Base-by-base conservation (phyloP, 2,329 filamentous ascomycete species). In the Colletotrichum tanaceti region DNA sequence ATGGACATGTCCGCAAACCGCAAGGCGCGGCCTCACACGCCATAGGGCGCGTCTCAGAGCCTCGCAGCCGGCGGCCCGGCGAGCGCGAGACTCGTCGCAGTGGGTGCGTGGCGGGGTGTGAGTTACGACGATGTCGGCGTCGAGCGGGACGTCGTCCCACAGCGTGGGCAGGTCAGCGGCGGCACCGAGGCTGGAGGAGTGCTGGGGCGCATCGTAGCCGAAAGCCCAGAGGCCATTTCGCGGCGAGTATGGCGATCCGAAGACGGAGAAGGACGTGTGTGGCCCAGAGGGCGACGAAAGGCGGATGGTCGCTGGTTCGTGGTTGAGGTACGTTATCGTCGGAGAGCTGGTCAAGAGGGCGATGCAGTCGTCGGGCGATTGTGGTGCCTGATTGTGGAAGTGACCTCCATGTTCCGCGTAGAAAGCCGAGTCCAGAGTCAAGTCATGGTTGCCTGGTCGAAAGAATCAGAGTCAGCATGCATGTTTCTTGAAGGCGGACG, bases 1-100 rank as follows among this genome's bases (percentile, higher is more conserved):
- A 76, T 94, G 91, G 38, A 93, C 86, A 77, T 94, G 92, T 0
- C 92, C 91, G 74, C 89, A 93, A 20, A 94, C 82, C 22, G 87
- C 87, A 57, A 94, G 79, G 62, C 82, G 81, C 5, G 92, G 91
- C 46, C 89, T 83, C 3, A 91, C 85, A 6, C 85, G 80, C 83
- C 85, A 87, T 28, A 93, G 79, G 0, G 85, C 83, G 59, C 81
- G 79, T 10, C 85, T 79, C 16, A 94, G 82, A 16, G 81, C 83
- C 72, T 87, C 84, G 73, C 91, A 94, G 2, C 91, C 91, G 28
- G 79, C 78, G 3, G 80, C 77, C 43, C 77, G 77, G 13, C 79
- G 75, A 14, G 75, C 75, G 5, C 76, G 75, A 3, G 71, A 72
- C 71, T 83, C 80, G 72, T 93, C 91, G 70, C 86, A 83, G 74